Conservation (phyloP, 495 filamentous ascomycete genomes). For the Aspergillus egyptiacus region DNA sequence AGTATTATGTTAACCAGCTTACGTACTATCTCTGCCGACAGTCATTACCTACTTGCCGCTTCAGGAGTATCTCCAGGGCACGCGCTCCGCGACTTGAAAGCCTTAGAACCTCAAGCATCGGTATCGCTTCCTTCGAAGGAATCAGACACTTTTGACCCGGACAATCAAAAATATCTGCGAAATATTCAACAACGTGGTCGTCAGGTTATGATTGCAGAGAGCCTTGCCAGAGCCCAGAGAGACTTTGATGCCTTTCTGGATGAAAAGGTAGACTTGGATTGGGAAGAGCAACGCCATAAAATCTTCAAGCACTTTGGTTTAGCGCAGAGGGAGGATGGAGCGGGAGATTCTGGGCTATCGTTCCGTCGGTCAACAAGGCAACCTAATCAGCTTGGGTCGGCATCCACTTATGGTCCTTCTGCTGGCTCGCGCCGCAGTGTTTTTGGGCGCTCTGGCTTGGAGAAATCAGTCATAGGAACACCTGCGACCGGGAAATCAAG, state of each 20-base stretch:
- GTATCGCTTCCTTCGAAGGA: conserved; percentile 39
- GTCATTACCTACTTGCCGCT: conserved; percentile 79
- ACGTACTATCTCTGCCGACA: conserved; percentile 15
- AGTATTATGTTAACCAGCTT: background rate
- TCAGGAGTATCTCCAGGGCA: conserved; percentile 79
- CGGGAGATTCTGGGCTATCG: conserved; percentile 40
- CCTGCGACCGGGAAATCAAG: conserved; percentile 53
- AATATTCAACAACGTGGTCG: conserved; percentile 86
- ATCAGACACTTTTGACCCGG: conserved; percentile 54
- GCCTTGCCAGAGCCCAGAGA: conserved; percentile 72
- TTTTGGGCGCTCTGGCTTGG: conserved; percentile 65
- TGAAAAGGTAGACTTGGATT: conserved; percentile 89
- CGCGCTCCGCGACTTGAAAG: conserved; percentile 70
- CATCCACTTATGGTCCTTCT: conserved; percentile 26
- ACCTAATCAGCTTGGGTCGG: conserved; percentile 28
- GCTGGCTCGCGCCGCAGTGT: conserved; percentile 49
- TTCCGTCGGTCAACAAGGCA: conserved; percentile 56
- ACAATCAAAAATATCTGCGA: conserved; percentile 75
- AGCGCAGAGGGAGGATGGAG: conserved; percentile 51
- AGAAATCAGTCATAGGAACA: conserved; percentile 78
- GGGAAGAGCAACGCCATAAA: conserved; percentile 84
- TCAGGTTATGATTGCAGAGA: conserved; percentile 82
- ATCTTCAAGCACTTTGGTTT: conserved; percentile 98
- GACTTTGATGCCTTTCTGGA: conserved; percentile 93
- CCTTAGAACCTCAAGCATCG: conserved; percentile 44